A percentile compares a stretch with the other conserved stretches of the same genome.
These are phyloP conservation scores for Amesomyces nigricolor DNA, from an alignment of 2,329 filamentous ascomycete genomes.

Conservation along the genomic window DNA sequence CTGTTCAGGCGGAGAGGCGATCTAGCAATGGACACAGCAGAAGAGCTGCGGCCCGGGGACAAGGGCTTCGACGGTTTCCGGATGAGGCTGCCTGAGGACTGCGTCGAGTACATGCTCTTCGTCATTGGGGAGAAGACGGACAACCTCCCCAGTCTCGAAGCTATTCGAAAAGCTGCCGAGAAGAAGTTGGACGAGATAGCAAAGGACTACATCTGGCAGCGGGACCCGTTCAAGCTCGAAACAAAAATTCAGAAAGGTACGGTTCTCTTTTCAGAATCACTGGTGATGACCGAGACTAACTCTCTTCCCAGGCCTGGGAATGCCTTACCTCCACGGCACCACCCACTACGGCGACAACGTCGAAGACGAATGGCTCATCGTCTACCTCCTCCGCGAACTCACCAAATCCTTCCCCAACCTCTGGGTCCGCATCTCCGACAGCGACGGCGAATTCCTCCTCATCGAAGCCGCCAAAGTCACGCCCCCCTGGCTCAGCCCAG, in stretches of 20 bases:
- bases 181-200: conserved; percentile 59
- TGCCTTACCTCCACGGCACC: conserved; percentile 63
- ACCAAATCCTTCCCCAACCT: conserved; percentile 65
- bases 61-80: conserved; percentile 30
- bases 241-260: conserved; percentile 54
- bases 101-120: conserved; percentile 78
- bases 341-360: conserved; percentile 92
- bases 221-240: conserved; percentile 70
- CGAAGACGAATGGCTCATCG: conserved; percentile 95
- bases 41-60: conserved; percentile 25
- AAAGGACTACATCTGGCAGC: conserved; percentile 93
- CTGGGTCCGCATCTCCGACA: conserved; percentile 80
- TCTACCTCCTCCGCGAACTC: conserved; percentile 79
- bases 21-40: conserved; percentile 15
- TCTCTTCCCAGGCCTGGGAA: conserved; percentile 33
- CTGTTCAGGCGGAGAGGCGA: neutral
- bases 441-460: conserved; percentile 90
- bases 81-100: conserved; percentile 65
- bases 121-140: conserved; percentile 54
- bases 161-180: conserved; percentile 62
- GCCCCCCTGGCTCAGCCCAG: conserved; percentile 86
- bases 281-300: neutral
- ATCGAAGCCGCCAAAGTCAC: conserved; percentile 86
- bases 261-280: conserved; percentile 15
- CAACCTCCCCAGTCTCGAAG: conserved; percentile 58